These are phyloP conservation scores for Artomyces pyxidatus DNA, from an alignment of 768 basidiomycete genomes.

Conservation along the genomic window DNA sequence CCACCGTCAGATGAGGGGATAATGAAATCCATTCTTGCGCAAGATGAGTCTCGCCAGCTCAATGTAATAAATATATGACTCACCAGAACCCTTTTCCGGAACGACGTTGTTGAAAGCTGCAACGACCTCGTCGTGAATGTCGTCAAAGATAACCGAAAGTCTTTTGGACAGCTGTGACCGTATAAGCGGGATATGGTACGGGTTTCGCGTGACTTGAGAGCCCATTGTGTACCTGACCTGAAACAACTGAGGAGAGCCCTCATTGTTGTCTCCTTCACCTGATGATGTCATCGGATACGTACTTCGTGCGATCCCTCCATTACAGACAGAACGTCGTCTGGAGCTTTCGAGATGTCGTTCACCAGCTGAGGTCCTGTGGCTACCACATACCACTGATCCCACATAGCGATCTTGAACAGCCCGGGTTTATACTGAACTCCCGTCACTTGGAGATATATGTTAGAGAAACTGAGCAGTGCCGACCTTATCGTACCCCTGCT, in stretches of 20 bases:
- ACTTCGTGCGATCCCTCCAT: neutral
- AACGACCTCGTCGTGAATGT: conserved; percentile 38
- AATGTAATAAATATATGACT: too few species aligned
- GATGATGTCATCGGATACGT: too few species aligned
- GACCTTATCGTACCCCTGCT: neutral
- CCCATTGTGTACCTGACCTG: conserved; percentile 34
- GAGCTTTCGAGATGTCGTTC: neutral
- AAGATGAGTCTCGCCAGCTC: too few species aligned
- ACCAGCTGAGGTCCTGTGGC: neutral
- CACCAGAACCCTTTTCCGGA: conserved; percentile 12
- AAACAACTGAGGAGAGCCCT: conserved; percentile 26
- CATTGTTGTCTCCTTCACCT: neutral
- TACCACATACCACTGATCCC: neutral
- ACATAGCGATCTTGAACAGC: neutral
- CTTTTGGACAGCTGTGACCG: conserved; percentile 29
- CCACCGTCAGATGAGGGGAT: too few species aligned
- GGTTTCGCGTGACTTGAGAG: conserved; percentile 19
- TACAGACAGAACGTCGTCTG: neutral
- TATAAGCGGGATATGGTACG: conserved; percentile 25
- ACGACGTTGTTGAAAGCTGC: conserved; percentile 34
- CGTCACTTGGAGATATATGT: too few species aligned
- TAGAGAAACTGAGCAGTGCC: neutral
- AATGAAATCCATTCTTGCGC: too few species aligned
- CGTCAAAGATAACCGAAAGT: conserved; percentile 29
- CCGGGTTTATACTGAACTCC: neutral